A percentile compares a stretch with the other conserved stretches of the same genome.
Conservation (phyloP, 495 filamentous ascomycete species). For the Annulohypoxylon moriforme region DNA sequence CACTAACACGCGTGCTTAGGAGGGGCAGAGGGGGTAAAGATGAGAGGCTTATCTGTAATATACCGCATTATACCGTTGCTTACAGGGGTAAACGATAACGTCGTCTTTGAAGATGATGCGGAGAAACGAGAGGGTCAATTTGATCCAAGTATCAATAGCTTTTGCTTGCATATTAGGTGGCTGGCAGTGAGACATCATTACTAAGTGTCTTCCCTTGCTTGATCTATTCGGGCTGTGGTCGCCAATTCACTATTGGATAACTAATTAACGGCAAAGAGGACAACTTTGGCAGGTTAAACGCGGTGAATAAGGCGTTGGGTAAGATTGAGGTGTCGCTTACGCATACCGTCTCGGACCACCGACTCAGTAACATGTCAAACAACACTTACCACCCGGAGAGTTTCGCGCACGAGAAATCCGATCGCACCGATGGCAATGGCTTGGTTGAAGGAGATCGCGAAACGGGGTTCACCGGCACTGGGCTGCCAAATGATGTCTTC, state of each 20-base stretch:
- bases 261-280: neutral
- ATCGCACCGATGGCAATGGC: neutral
- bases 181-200: neutral
- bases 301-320: neutral
- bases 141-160: neutral
- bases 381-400: slow-evolving; percentile 21
- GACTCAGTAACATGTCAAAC: neutral
- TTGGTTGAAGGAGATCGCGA: slow-evolving; percentile 13
- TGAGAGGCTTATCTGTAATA: slow-evolving; percentile 14
- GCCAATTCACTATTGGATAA: neutral
- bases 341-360: neutral
- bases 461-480: slow-evolving; percentile 11
- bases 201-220: neutral
- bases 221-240: too few species aligned
- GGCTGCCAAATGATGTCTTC: slow-evolving; percentile 41
- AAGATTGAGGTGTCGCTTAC: neutral
- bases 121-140: neutral
- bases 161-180: neutral
- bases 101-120: neutral
- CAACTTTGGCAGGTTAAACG: neutral
- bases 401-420: slow-evolving; percentile 16
- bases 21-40: slow-evolving; percentile 6
- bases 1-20: neutral
- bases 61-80: neutral
- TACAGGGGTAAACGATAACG: neutral